phyloP scores from a whole-genome alignment of 2,329 filamentous ascomycete genomes.

The Claviceps sp. region DNA sequence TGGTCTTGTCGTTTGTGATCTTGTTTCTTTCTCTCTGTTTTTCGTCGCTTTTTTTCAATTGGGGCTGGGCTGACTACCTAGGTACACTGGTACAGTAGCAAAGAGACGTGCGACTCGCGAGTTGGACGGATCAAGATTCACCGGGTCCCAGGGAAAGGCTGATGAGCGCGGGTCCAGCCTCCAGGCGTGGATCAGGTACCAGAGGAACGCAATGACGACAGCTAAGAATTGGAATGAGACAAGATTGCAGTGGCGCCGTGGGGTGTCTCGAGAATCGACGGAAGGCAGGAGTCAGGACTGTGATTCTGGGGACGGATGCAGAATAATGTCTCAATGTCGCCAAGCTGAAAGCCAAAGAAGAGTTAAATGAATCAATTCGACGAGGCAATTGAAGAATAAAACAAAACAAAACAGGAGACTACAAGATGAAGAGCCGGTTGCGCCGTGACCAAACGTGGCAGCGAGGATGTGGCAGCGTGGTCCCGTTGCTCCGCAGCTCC shows the following conservation, averaged over 20 bases:
- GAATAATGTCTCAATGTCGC: too few species aligned
- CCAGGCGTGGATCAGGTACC: neutral
- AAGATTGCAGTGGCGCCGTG: too few species aligned
- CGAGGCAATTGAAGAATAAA: neutral
- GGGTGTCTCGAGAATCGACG: too few species aligned
- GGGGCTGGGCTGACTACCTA: neutral
- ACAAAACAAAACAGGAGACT: neutral
- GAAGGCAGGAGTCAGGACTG: too few species aligned
- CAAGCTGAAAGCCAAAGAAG: neutral
- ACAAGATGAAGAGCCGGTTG: neutral
- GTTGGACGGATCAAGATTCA: neutral
- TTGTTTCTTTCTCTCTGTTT: too few species aligned
- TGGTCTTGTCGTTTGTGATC: too few species aligned
- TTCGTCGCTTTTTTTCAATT: too few species aligned
- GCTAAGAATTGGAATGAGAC: too few species aligned
- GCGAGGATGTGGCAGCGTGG: neutral
- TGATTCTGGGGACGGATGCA: too few species aligned
- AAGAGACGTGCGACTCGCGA: slow-evolving; percentile 8
- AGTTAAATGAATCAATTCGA: neutral
- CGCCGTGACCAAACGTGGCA: neutral
- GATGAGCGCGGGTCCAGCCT: neutral
- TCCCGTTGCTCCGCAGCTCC: neutral
- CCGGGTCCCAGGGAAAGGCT: neutral
- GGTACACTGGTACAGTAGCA: neutral
- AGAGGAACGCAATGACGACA: neutral